Conservation (phyloP, 768 basidiomycete genomes). For the Panaeolus papilionaceus region DNA sequence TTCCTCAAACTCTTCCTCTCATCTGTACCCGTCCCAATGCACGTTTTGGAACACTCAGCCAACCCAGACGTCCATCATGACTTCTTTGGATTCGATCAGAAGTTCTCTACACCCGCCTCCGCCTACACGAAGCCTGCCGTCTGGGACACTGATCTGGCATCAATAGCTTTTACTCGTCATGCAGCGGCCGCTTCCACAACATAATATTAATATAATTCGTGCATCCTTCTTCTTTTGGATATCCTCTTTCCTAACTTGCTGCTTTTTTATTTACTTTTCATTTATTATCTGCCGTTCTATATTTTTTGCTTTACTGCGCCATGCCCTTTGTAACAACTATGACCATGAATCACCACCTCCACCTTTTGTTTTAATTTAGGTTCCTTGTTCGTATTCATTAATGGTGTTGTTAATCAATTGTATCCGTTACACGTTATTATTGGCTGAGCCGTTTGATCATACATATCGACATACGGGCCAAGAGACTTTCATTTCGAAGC, state of each 20-base stretch:
- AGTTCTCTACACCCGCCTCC: conserved; percentile 11
- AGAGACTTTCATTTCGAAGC: too few species aligned
- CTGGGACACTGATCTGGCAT: conserved; percentile 39
- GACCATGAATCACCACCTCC: not conserved
- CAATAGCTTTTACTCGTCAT: conserved; percentile 32
- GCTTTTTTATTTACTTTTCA: conserved; percentile 15
- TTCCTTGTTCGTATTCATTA: not conserved
- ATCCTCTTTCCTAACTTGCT: conserved; percentile 11
- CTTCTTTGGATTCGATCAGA: conserved; percentile 17
- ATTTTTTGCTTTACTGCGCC: not conserved
- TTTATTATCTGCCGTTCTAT: conserved; percentile 9
- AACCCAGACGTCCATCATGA: conserved; percentile 1
- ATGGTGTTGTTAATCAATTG: not conserved
- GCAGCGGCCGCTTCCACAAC: not conserved
- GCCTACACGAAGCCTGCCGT: conserved; percentile 25
- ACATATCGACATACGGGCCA: too few species aligned
- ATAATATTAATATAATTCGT: not conserved
- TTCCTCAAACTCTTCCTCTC: conserved; percentile 67
- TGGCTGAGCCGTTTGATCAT: too few species aligned
- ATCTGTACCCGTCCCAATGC: conserved; percentile 53
- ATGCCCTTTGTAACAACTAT: conserved; percentile 6
- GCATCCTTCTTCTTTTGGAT: not conserved
- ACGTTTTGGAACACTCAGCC: conserved; percentile 49
- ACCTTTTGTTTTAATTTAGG: not conserved
- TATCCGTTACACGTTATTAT: too few species aligned